Evolutionary conservation across 805 yeast genomes (phyloP).

Genomic region (Pichia membranifaciens): DNA sequence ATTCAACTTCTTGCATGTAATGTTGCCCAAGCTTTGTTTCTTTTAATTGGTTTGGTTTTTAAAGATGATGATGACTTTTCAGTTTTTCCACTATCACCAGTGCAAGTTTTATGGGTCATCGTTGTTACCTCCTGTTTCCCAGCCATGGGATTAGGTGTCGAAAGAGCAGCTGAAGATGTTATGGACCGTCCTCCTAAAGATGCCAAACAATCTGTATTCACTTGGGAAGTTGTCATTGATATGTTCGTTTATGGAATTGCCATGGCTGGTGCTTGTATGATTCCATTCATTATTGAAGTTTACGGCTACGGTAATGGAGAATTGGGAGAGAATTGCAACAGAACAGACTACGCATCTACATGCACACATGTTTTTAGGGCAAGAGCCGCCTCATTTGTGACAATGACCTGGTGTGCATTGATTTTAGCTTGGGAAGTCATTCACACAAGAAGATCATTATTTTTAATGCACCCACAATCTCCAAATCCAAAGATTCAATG

Average conservation of each 20-base stretch:
- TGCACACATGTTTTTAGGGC: conserved; percentile 68
- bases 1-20: conserved; percentile 68
- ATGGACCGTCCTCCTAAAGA: conserved; percentile 62
- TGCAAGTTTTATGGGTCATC: conserved; percentile 74
- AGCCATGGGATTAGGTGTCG: conserved; percentile 76
- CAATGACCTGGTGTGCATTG: conserved; percentile 83
- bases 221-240: conserved; percentile 61
- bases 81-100: conserved; percentile 78
- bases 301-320: conserved; percentile 62
- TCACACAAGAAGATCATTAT: conserved; percentile 63
- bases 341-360: conserved; percentile 30
- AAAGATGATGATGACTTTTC: conserved; percentile 57
- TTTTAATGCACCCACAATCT: conserved; percentile 62
- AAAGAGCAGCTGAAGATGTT: conserved; percentile 56
- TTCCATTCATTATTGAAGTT: conserved; percentile 57
- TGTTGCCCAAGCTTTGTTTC: conserved; percentile 62
- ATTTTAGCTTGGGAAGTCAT: conserved; percentile 81
- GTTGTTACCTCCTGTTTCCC: conserved; percentile 78
- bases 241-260: conserved; percentile 67
- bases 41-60: conserved; percentile 70
- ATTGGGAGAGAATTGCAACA: conserved; percentile 61
- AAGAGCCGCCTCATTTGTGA: conserved; percentile 70
- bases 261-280: conserved; percentile 68
- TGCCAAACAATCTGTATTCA: conserved; percentile 49
- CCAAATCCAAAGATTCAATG: conserved; percentile 56